Percentiles rank a stretch among this genome's conserved stretches.
Evolutionary conservation across 768 basidiomycete genomes (phyloP).

Genomic region (Dendrothele bispora): DNA sequence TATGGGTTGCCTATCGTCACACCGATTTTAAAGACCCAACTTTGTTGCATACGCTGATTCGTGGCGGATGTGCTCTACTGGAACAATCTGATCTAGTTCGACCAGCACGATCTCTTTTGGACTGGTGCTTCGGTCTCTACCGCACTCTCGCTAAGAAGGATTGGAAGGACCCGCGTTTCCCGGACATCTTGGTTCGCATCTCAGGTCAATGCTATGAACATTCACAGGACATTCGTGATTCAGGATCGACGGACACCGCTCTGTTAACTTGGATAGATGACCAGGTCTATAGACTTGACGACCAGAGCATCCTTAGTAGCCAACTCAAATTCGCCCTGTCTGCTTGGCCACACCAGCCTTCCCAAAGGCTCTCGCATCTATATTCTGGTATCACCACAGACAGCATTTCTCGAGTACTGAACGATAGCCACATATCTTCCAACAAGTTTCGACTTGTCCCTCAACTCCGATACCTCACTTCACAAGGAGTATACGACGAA

Average conservation of each 20-base stretch:
- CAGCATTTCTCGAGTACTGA: constrained; percentile 54
- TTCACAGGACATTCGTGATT: constrained; percentile 30
- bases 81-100: constrained; percentile 65
- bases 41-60: constrained; percentile 67
- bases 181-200: constrained; percentile 71
- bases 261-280: constrained; percentile 66
- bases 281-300: constrained; percentile 44
- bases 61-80: constrained; percentile 66
- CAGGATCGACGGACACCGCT: constrained; percentile 30
- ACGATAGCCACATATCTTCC: constrained; percentile 57
- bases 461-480: constrained; percentile 53
- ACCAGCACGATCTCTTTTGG: constrained; percentile 73
- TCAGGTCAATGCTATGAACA: constrained; percentile 61
- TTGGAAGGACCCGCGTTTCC: constrained; percentile 55
- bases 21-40: constrained; percentile 50
- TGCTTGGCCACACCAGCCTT: constrained; percentile 74
- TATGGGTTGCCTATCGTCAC: constrained; percentile 69
- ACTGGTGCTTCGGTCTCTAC: constrained; percentile 70
- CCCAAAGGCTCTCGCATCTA: constrained; percentile 41
- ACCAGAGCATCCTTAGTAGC: constrained; percentile 32
- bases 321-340: constrained; percentile 59
- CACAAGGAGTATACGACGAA: constrained; percentile 34
- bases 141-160: constrained; percentile 30
- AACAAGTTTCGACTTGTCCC: constrained; percentile 80
- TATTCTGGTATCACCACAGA: constrained; percentile 45